Evolutionary conservation across 495 filamentous ascomycete genomes (phyloP), one percentile per base, ranked within the genome.

Genomic region (Penicillium arizonense): DNA sequence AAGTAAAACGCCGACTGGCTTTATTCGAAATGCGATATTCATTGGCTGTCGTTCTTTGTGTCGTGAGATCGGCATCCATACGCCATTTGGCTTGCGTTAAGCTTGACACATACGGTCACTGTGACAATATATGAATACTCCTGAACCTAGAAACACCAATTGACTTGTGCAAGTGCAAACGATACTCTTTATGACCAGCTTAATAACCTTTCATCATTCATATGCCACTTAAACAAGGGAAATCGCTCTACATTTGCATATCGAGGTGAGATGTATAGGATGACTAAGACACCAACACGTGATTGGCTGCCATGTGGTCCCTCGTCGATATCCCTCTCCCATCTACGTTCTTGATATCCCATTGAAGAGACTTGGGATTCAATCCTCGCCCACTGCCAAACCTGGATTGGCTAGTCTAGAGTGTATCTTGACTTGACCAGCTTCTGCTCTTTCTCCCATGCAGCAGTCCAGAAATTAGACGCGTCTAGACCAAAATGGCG

Each of bases 401-500:
- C 9, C 28, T 30, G 7, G 28, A 42, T 51, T 20, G 11, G 28
- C 20, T 43, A 13, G 37, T 42, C 13, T 6, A 12, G 35, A 16
- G 13, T 13, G 16, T 20, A 30, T 10, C 8, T 30, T 10, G 28
- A 30, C 28, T 9, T 7, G 28, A 30, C 28, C 28, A 30, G 28
- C 28, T 30, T 30, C 8, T 30, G 28, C 3, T n/a, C 14, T 26
- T 28, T 35, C 12, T 47, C 32, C n/a, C 30, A 53, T 53, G 41
- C 34, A 10, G 32, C 50, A 20, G 13, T n/a, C 32, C 37, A 34
- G 49, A 38, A 18, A 36, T 40, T 41, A 35, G 11, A 28, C 34
- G 6, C 13, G 24, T 42, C 49, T 33, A 47, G 26, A 30, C 30
- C 20, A 45, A 54, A 12, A 77, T 77, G 73, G 62, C 67, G 12